phyloP scores from a whole-genome alignment of 1,284 basidiomycete genomes.

The Sanghuangporus baumii region DNA sequence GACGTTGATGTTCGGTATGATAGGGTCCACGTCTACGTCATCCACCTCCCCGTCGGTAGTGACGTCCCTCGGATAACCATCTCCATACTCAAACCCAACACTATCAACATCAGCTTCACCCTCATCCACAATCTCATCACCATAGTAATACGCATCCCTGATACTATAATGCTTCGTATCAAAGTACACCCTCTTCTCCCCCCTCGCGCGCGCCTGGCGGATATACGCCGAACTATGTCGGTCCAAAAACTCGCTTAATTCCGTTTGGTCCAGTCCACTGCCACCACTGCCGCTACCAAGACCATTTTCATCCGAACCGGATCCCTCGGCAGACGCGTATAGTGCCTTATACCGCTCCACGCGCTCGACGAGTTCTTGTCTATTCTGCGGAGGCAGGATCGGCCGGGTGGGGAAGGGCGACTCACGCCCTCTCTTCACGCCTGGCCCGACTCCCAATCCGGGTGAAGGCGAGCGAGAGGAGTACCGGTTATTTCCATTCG shows the following conservation, averaged over 20 bases:
- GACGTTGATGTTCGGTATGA: background rate
- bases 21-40: background rate
- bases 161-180: background rate
- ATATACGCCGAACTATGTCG: conserved; percentile 14
- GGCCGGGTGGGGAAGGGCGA: conserved; percentile 17
- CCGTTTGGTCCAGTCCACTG: background rate
- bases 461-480: conserved; percentile 4
- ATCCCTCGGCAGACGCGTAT: background rate
- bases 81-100: background rate
- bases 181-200: conserved; percentile 16
- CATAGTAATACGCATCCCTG: background rate
- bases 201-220: conserved; percentile 13
- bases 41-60: background rate
- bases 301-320: background rate
- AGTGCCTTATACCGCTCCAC: conserved; percentile 6
- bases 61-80: background rate
- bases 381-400: conserved; percentile 14
- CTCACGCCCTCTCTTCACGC: conserved; percentile 10
- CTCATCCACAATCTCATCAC: background rate
- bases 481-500: background rate
- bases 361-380: conserved; percentile 4
- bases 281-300: background rate
- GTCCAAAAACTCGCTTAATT: conserved; percentile 3
- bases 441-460: background rate
- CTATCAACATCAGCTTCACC: background rate